Conservation (phyloP, 2,329 filamentous ascomycete genomes). For the Sclerotinia minor region DNA sequence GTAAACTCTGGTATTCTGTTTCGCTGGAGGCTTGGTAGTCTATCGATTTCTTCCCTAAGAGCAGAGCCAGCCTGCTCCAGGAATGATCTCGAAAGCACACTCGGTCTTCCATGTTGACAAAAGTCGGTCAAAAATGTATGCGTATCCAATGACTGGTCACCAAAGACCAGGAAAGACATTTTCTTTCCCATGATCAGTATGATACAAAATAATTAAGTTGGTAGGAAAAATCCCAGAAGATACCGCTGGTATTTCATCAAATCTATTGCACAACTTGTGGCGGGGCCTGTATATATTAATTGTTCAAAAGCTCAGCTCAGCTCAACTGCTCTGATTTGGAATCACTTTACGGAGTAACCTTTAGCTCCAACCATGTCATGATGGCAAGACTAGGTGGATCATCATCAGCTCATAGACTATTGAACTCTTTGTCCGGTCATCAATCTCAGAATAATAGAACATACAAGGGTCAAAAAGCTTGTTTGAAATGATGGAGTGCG, state of each 20-base stretch:
- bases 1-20: constrained; percentile 61
- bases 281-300: constrained; percentile 6
- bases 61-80: constrained; percentile 58
- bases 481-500: constrained; percentile 22
- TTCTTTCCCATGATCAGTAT: constrained; percentile 36
- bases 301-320: constrained; percentile 10
- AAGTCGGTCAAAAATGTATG: constrained; percentile 61
- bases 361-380: constrained; percentile 21
- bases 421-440: constrained; percentile 25
- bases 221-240: neutral
- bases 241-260: constrained; percentile 22
- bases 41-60: constrained; percentile 60
- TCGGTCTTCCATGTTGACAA: constrained; percentile 48
- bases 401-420: constrained; percentile 22
- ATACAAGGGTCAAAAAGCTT: constrained; percentile 24
- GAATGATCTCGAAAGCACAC: constrained; percentile 60
- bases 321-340: constrained; percentile 22
- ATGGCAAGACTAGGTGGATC: constrained; percentile 19
- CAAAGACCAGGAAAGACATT: constrained; percentile 63
- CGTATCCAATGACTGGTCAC: constrained; percentile 70
- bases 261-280: constrained; percentile 17
- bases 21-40: constrained; percentile 57
- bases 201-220: constrained; percentile 22
- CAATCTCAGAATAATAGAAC: constrained; percentile 21
- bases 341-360: constrained; percentile 26